Evolutionary conservation across 2,329 filamentous ascomycete genomes (phyloP), one percentile per base, ranked within the genome.

Genomic region (Trichoderma hamatum): DNA sequence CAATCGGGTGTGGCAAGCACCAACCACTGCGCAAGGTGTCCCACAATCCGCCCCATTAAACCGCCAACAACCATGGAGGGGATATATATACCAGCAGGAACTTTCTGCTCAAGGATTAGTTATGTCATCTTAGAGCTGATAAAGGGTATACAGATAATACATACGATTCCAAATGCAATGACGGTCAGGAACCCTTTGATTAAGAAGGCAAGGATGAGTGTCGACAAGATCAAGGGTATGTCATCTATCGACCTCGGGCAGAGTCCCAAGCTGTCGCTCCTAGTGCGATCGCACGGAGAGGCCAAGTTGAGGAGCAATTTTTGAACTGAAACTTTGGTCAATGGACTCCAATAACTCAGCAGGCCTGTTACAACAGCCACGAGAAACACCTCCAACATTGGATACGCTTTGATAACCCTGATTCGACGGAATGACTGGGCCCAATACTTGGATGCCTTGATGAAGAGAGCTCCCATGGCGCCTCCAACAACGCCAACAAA

Each of bases 11-110:
- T 92, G 34, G 85, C 86, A 68, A 96, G 84, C 6, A 95, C 93
- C 64, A 92, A 80, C 80, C 92, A 94, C 77, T 98, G 95, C 0
- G 94, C 89, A 7, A 90, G 79, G 78, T 98, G 96, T 1, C 96
- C 96, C 14, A 97, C 88, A 55, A 96, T 89, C 9, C 95, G 90
- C 34, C 95, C 95, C 83, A 97, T 90, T 21, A 99, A 83, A 75
- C 96, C 96, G 72, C 96, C 96, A 21, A 98, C 93, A 32, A 98
- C 96, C 96, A 99, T 99, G 74, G 95, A 97, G 3, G 96, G 96
- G 1, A 99, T 94, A 75, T 99, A 99, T 73, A 99, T 97, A 72
- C 96, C 96, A 1, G 95, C 94, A 11, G 96, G 96, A 0, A 98
- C 90, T 84, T 98, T 98, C 84, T 88, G 76, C 60, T 14, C 1